A percentile compares a stretch with the other conserved stretches of the same genome.
Conservation (phyloP, 768 basidiomycete species). For the Neoboletus magnificus region DNA sequence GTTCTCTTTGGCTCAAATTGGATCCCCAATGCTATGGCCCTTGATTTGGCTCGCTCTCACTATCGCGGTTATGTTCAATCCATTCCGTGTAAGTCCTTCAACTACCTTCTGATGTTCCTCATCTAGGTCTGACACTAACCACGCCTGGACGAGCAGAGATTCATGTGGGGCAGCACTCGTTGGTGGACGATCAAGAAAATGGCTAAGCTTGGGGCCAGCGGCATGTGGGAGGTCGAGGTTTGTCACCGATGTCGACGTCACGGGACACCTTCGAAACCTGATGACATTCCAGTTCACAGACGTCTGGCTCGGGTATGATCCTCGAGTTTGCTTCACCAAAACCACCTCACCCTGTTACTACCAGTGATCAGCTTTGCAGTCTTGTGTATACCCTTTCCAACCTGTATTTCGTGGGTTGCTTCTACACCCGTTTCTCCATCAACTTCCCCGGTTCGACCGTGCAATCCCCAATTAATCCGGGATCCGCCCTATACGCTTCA, state of each 20-base stretch:
- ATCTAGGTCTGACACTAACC: neutral
- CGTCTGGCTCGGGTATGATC: constrained; percentile 81
- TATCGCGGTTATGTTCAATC: constrained; percentile 63
- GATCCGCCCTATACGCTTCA: neutral
- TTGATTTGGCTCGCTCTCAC: constrained; percentile 74
- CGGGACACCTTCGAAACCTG: neutral
- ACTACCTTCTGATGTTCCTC: neutral
- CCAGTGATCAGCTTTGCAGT: constrained; percentile 80
- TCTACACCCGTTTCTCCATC: constrained; percentile 44
- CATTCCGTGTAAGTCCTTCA: constrained; percentile 54
- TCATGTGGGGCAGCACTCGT: constrained; percentile 37
- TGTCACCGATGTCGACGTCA: neutral
- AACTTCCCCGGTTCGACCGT: neutral
- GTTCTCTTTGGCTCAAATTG: constrained; percentile 73
- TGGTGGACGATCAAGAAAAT: constrained; percentile 78
- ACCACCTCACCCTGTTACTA: constrained; percentile 4
- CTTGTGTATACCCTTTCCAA: constrained; percentile 72
- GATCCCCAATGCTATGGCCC: constrained; percentile 74
- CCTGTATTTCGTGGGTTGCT: constrained; percentile 71
- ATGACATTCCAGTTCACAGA: constrained; percentile 59
- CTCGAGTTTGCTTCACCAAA: neutral
- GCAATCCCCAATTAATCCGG: neutral
- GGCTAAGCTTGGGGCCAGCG: constrained; percentile 63
- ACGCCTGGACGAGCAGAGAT: constrained; percentile 45
- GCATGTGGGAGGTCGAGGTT: constrained; percentile 74